Conservation (phyloP, 2,329 filamentous ascomycete species). For the Rhytidhysteron rufulum region DNA sequence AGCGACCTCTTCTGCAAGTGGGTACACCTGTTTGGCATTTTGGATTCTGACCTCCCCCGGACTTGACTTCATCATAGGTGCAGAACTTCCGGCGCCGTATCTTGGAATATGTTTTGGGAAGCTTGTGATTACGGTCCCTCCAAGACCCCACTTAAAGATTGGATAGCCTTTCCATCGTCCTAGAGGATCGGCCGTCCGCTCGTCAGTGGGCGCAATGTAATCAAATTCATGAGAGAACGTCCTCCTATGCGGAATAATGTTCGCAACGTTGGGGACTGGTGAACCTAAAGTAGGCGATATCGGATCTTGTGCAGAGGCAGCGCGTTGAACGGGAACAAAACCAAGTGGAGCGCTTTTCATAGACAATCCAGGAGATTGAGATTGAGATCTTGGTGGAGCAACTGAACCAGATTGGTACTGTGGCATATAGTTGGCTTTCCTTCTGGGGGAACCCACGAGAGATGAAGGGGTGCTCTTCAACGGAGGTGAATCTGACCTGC, state of each 20-base stretch:
- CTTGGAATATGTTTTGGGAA: constrained; percentile 88
- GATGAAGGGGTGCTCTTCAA: constrained; percentile 29
- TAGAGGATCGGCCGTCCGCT: constrained; percentile 65
- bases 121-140: constrained; percentile 74
- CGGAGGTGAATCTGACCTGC: constrained; percentile 31
- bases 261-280: constrained; percentile 21
- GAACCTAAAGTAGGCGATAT: constrained; percentile 34
- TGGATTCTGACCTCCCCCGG: constrained; percentile 79
- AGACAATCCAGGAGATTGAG: constrained; percentile 57
- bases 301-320: constrained; percentile 53
- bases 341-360: constrained; percentile 46
- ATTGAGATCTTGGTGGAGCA: constrained; percentile 51
- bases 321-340: constrained; percentile 45
- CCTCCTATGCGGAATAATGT: constrained; percentile 29
- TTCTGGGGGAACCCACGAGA: constrained; percentile 37
- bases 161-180: constrained; percentile 89
- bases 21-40: constrained; percentile 68
- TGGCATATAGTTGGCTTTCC: constrained; percentile 38
- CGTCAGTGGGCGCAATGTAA: constrained; percentile 55
- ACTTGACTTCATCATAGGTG: constrained; percentile 75
- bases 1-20: constrained; percentile 66
- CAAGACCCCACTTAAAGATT: constrained; percentile 82
- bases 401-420: constrained; percentile 45
- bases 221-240: constrained; percentile 49
- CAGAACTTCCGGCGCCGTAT: constrained; percentile 69